These are phyloP conservation scores for Picochlorum sp. DNA, from an alignment of 139 green algal species.

Conservation along the genomic window DNA sequence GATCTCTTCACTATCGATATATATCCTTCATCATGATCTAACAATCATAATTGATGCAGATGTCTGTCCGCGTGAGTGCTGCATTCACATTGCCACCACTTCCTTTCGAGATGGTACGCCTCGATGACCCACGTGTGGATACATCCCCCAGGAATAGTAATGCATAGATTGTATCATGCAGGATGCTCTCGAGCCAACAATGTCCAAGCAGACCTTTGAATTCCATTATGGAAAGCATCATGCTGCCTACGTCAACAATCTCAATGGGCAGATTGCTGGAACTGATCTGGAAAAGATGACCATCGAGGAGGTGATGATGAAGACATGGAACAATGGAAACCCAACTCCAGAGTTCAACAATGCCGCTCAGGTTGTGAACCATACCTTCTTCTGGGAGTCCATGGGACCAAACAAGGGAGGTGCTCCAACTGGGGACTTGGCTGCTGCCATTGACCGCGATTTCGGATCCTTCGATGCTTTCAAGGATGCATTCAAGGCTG, in stretches of 20 bases:
- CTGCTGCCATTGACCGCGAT: conserved; percentile 67
- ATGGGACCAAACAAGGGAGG: conserved; percentile 76
- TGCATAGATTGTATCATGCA: conserved; percentile 2
- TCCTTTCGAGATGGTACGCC: conserved; percentile 30
- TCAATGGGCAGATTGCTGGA: conserved; percentile 90
- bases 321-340: conserved; percentile 75
- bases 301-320: conserved; percentile 79
- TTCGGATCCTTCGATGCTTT: conserved; percentile 87
- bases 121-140: no score
- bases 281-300: conserved; percentile 71
- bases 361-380: conserved; percentile 84
- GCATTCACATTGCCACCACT: conserved; percentile 35
- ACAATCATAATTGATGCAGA: neutral
- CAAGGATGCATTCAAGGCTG: conserved; percentile 76
- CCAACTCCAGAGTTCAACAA: conserved; percentile 92
- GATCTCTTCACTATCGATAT: neutral
- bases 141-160: no score
- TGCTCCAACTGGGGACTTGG: conserved; percentile 62
- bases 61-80: neutral
- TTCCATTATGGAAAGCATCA: conserved; percentile 94
- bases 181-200: conserved; percentile 35
- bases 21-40: neutral
- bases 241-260: conserved; percentile 77
- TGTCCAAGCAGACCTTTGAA: conserved; percentile 58
- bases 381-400: conserved; percentile 93